Evolutionary conservation across 2,329 filamentous ascomycete genomes (phyloP).

Genomic region (Harringtonia aguacate): DNA sequence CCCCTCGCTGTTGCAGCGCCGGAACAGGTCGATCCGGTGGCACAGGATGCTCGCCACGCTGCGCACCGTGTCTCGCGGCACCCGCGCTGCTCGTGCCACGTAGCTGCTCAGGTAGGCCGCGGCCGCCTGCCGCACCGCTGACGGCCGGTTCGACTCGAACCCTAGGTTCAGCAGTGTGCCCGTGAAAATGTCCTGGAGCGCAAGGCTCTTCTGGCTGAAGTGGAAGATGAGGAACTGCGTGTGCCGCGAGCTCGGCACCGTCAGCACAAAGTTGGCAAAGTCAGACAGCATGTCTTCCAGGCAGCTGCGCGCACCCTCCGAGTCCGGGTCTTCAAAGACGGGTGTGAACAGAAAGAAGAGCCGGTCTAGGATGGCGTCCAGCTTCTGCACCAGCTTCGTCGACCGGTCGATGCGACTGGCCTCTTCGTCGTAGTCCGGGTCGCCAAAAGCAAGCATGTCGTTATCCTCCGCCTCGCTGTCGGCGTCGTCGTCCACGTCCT

Average conservation of each 20-base stretch:
- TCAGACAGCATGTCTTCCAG: slow-evolving; percentile 75
- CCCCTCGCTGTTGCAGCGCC: slow-evolving; percentile 57
- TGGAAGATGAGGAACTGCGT: slow-evolving; percentile 95
- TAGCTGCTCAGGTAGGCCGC: slow-evolving; percentile 92
- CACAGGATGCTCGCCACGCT: slow-evolving; percentile 74
- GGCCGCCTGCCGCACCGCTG: slow-evolving; percentile 69
- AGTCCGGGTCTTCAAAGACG: slow-evolving; percentile 57
- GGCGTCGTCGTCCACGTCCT: slow-evolving; percentile 20
- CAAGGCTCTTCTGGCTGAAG: slow-evolving; percentile 73
- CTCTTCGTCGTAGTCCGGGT: slow-evolving; percentile 54
- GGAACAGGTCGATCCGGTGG: slow-evolving; percentile 64
- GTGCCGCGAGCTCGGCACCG: slow-evolving; percentile 84
- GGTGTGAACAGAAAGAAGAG: slow-evolving; percentile 77
- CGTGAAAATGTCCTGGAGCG: slow-evolving; percentile 72
- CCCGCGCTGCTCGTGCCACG: slow-evolving; percentile 77
- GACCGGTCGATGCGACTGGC: slow-evolving; percentile 56
- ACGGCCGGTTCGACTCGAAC: slow-evolving; percentile 59
- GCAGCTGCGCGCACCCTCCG: slow-evolving; percentile 56
- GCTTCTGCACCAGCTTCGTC: slow-evolving; percentile 76
- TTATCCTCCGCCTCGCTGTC: slow-evolving; percentile 43
- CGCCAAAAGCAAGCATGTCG: slow-evolving; percentile 59
- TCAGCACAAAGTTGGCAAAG: slow-evolving; percentile 79
- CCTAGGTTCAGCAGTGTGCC: slow-evolving; percentile 64
- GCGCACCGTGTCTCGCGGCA: slow-evolving; percentile 66
- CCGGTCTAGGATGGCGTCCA: slow-evolving; percentile 81